Base-by-base conservation (phyloP, 1,284 basidiomycete species). In the Rhizoctonia solani region DNA sequence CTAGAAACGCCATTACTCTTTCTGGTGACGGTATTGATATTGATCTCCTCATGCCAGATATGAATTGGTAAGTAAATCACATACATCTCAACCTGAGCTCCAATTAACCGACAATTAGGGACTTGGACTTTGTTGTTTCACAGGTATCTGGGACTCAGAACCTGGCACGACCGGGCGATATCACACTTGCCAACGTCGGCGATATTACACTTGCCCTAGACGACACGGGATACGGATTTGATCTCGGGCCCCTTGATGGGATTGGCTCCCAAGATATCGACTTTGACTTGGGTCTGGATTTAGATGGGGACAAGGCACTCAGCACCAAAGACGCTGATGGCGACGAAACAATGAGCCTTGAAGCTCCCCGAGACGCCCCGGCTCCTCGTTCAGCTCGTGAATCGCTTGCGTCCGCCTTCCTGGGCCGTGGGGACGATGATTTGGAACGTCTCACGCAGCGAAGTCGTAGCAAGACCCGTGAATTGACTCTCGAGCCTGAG, bases 1-100 rank as follows among this genome's bases (percentile, higher is more conserved):
- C 89, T 75, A 87, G 89, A 73, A 93, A 92, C 70, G 87, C 92
- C 25, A 94, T 95, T 76, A 95, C 93, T 1, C 81, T 95, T 6
- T 89, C 89, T 71, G 83, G 85, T 3, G 85, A 84, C 69, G 85
- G 83, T 47, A 79, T 92, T 27, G 90, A 92, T 72, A 79, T 92
- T 52, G 90, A 93, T 74, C 79, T 92, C 16, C 79, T 92, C n/a
- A 79, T 93, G 27, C 90, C 91, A 1, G 90, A 94, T 73, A 81
- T 89, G 61, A 87, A 91, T 72, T 92, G 90, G 90, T 90, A 69
- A 46, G 81, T 69, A 21, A n/a, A 5, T 21, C 29, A 21, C 39
- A n/a, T 37, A 4, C 37, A 13, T 8, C 14, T 6, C 21, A 27
- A 44, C 29, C 14, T 56, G 11, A n/a, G 23, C n/a, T 47, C 42